Evolutionary conservation across 2,329 filamentous ascomycete genomes (phyloP).

Genomic region (Sclerotiophoma versabilis): DNA sequence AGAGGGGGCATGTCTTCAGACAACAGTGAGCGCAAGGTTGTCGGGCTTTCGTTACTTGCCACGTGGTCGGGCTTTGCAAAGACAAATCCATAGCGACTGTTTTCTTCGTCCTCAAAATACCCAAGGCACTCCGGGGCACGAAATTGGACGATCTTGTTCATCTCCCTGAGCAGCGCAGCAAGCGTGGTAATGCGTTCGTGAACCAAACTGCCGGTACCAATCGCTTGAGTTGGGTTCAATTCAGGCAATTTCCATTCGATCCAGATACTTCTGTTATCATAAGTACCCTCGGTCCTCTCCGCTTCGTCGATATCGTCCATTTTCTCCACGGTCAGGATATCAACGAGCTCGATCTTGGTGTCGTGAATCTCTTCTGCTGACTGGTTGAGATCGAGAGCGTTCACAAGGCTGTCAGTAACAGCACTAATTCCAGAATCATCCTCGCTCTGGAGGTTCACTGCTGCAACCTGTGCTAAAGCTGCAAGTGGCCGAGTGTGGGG

Average conservation of each 20-base stretch:
- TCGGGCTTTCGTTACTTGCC: conserved; percentile 47
- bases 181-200: conserved; percentile 43
- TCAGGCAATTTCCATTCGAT: conserved; percentile 50
- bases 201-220: conserved; percentile 34
- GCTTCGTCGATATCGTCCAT: conserved; percentile 6
- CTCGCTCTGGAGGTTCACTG: conserved; percentile 45
- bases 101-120: conserved; percentile 46
- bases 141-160: conserved; percentile 22
- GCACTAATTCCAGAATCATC: conserved; percentile 22
- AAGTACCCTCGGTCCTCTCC: conserved; percentile 32
- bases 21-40: conserved; percentile 60
- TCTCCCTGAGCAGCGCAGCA: conserved; percentile 37
- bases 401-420: conserved; percentile 37
- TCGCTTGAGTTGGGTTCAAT: conserved; percentile 22
- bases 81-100: conserved; percentile 59
- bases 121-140: conserved; percentile 46
- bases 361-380: conserved; percentile 29
- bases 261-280: conserved; percentile 37
- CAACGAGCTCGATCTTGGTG: conserved; percentile 27
- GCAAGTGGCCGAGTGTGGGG: conserved; percentile 22
- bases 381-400: conserved; percentile 30
- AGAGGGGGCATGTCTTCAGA: conserved; percentile 54
- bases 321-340: background rate
- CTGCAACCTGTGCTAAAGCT: conserved; percentile 46
- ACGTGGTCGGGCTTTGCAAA: conserved; percentile 59